A percentile compares a stretch with the other conserved stretches of the same genome.
Conservation (phyloP, 768 basidiomycete genomes). For the Steccherinum ochraceum region DNA sequence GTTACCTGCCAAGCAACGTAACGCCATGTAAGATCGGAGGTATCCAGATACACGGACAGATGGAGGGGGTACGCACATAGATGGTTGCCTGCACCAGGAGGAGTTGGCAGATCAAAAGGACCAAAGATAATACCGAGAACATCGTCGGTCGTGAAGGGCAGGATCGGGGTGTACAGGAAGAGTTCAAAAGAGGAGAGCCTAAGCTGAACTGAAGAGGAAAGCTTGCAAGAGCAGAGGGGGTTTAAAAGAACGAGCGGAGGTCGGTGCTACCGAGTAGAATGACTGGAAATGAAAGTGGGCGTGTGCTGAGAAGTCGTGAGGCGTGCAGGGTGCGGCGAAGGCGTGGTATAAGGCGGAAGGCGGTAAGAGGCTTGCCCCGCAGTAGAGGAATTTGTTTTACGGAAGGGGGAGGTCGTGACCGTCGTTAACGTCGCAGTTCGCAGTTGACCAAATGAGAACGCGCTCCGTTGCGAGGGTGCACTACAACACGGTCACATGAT, state of each 20-base stretch:
- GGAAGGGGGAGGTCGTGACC: no score
- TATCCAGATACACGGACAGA: no score
- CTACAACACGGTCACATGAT: not conserved
- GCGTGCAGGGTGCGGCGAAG: no score
- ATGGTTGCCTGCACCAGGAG: not conserved
- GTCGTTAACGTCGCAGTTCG: not conserved
- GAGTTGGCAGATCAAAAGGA: not conserved
- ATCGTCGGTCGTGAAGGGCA: no score
- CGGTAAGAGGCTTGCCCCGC: no score
- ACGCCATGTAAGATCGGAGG: no score
- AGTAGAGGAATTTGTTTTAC: no score
- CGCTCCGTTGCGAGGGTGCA: not conserved
- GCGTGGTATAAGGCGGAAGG: no score
- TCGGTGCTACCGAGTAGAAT: not conserved
- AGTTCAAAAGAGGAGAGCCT: no score
- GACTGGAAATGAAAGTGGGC: not conserved
- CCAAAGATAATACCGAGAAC: not conserved
- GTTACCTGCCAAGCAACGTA: constrained; percentile 41
- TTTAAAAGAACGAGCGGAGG: not conserved
- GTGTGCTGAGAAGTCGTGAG: no score
- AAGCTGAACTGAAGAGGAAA: no score
- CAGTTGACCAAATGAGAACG: not conserved
- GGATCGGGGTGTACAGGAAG: not conserved
- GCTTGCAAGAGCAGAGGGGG: not conserved
- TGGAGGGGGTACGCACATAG: not conserved